Base-by-base conservation (phyloP, 805 yeast species). In the Starmera quercuum region DNA sequence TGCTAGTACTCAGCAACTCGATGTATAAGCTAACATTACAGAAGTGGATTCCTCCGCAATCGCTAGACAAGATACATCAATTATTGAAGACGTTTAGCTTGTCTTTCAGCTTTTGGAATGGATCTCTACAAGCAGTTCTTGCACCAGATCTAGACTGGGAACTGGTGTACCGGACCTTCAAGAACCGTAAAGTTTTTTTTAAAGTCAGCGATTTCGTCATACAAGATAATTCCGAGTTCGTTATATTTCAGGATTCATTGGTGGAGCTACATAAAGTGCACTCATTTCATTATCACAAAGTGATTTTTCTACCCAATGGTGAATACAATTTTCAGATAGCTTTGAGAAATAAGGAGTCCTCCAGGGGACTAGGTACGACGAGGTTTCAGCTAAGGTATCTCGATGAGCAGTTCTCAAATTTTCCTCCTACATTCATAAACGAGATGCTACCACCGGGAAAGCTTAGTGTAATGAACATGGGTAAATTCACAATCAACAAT, bases 381-480 rank as follows among this genome's bases (percentile, higher is more conserved):
- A 65, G 66, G 42, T 75, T 76, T 42, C 71, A 65, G 42, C 58
- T 75, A 7, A 46, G 49, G 14, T 59, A 59, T 36, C 38, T 53
- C 21, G 48, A 53, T 18, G 49, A 49, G 2, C 14, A 13, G 55
- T 55, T 7, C 45, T 55, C 12, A 47, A 46, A 15, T 39, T 74
- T 67, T 44, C 78, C 82, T 1, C 77, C 83, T 0, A 60, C 72
- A 0, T 69, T 72, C 42, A 69, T 78, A 29, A 67, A 66, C 33
- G 82, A 76, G 10, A 59, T 78, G 17, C 54, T 75, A n/a, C 81
- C 81, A 2, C 65, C 63, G 33, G 59, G 65, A 19, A 66, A 65
- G 38, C 64, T 73, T 44, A 64, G 73, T 18, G 54, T 75, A 17
- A 47, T 76, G 24, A 66, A 71, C 40, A 44, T 75, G 19, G 82